phyloP scores from a whole-genome alignment of 768 basidiomycete species.

The Suillus cothurnatus region DNA sequence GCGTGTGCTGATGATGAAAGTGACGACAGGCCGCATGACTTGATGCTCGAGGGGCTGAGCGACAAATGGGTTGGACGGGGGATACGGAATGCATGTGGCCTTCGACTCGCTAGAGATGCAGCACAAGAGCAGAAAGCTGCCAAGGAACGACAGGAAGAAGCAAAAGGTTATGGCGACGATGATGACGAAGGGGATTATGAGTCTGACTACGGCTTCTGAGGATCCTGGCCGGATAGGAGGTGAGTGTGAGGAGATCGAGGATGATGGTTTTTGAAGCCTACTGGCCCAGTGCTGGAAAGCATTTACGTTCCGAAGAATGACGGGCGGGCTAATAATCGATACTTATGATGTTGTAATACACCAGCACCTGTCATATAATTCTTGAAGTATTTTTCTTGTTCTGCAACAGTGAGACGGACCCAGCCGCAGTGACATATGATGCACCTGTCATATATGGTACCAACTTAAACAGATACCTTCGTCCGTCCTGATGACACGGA shows the following conservation, averaged over 20 bases:
- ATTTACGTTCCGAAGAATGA: neutral
- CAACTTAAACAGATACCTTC: too few species aligned
- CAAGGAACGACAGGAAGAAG: neutral
- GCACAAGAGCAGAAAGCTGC: conserved; percentile 1
- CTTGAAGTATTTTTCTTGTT: neutral
- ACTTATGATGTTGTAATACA: neutral
- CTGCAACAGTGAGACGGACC: neutral
- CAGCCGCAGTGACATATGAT: neutral
- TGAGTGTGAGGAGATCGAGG: neutral
- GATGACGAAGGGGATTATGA: neutral
- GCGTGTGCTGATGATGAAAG: neutral
- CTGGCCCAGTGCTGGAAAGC: neutral
- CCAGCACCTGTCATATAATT: neutral
- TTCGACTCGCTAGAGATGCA: conserved; percentile 11
- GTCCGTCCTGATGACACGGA: too few species aligned
- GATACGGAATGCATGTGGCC: conserved; percentile 18
- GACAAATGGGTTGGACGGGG: conserved; percentile 8
- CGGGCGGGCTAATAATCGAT: neutral
- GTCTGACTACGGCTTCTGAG: neutral
- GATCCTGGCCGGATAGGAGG: neutral
- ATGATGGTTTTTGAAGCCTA: neutral
- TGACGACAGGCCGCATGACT: neutral
- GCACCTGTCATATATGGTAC: too few species aligned
- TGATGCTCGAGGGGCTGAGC: neutral
- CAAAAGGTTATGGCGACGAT: neutral